A percentile compares a stretch with the other conserved stretches of the same genome.
These are phyloP conservation scores for Rhodotorula sp. DNA, from an alignment of 1,284 basidiomycete genomes.

Conservation along the genomic window DNA sequence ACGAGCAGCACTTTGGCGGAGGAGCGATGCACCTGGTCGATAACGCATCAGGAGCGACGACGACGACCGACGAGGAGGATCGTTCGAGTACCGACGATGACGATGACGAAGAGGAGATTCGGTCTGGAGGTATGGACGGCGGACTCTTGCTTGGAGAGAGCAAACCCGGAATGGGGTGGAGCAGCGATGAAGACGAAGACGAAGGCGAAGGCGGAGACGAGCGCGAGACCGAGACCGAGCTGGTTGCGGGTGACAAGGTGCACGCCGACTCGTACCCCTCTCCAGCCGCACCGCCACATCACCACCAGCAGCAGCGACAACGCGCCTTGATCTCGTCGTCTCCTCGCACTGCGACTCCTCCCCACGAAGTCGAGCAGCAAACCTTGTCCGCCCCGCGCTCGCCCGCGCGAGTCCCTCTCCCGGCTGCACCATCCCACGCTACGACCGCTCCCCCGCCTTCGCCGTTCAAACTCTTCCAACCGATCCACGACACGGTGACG, in stretches of 20 bases:
- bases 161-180: conserved; percentile 8
- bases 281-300: not conserved
- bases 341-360: not conserved
- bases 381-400: not conserved
- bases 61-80: conserved; percentile 10
- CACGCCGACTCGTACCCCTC: not conserved
- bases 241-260: not conserved
- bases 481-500: conserved; percentile 90
- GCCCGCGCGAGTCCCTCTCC: conserved; percentile 9
- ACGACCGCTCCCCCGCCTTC: not conserved
- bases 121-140: not conserved
- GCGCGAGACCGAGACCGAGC: not conserved
- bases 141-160: not conserved
- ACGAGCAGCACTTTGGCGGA: not conserved
- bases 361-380: not conserved
- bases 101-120: not conserved
- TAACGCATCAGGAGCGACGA: not conserved
- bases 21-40: too few relatives aligned
- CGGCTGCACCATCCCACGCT: not conserved
- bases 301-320: not conserved
- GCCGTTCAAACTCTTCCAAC: conserved; percentile 75
- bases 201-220: not conserved
- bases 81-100: conserved; percentile 3
- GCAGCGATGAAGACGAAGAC: conserved; percentile 9
- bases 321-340: not conserved